Evolutionary conservation across 768 basidiomycete genomes (phyloP), one percentile per base, ranked within the genome.

Genomic region (Mycena leptocephala): DNA sequence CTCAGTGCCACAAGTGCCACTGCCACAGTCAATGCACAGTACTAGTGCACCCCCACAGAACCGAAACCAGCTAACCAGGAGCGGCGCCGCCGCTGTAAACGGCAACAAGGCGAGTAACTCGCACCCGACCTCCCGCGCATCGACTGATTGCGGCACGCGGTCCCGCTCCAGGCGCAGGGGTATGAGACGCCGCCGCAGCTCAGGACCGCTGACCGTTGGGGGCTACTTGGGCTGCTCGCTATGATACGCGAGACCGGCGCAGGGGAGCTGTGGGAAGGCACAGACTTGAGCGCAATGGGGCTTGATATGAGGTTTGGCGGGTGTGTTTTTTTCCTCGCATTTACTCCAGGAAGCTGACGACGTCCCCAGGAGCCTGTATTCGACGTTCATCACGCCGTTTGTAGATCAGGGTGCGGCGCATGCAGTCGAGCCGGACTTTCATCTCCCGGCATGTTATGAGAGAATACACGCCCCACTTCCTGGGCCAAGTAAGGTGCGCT

Each of bases 381-480:
- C 96, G 74, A 95, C 95, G 32, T 97, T 99, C 87, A 96, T 98
- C 81, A 97, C 98, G 72, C 97, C 97, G 32, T 99, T 97, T 97
- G 93, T 96, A 76, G 97, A 98, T 84, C 93, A 96, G 77, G 94
- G 94, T 77, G 93, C 94, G 55, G 94, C 94, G 78, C 93, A 93
- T 81, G 91, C 92, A 71, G 93, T 98, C 75, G 97, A 99, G 84
- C 97, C 98, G 14, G 95, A 97, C 82, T 98, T 94, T 83, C 94
- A 95, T 80, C 91, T 97, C 61, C 97, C 97, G 48, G 88, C 92
- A 32, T 98, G 97, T 86, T 99, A 99, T 80, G 84, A 87, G 76
- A 97, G 94, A 84, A 97, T 98, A 59, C 94, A 95, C 79, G 93
- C 97, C 37, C 93, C 94, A 41, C 93, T 96, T 56, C 95, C 95